phyloP scores from a whole-genome alignment of 305 asterid species.

The Coffea humblotiana region DNA sequence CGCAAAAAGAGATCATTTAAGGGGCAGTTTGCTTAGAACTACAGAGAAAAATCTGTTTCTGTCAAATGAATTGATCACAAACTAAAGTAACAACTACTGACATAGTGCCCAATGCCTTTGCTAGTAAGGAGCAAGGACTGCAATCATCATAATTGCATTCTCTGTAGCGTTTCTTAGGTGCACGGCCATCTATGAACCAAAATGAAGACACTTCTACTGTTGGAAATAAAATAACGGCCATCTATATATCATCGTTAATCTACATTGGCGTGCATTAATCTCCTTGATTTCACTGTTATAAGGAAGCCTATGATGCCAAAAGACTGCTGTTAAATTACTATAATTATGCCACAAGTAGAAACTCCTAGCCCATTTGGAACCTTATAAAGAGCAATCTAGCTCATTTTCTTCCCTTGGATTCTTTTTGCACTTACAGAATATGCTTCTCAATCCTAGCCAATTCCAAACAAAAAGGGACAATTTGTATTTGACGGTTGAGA shows the following conservation, averaged over 20 bases:
- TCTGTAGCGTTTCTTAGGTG: not conserved
- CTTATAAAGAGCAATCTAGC: not conserved
- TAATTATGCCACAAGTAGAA: not conserved
- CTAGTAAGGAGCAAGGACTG: no score
- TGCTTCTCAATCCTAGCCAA: not conserved
- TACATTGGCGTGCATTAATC: not conserved
- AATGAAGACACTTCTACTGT: not conserved
- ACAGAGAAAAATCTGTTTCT: not conserved
- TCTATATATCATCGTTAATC: not conserved
- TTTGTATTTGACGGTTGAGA: slow-evolving; percentile 13
- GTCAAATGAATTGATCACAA: no score
- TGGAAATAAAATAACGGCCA: not conserved
- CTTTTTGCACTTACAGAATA: slow-evolving; percentile 7
- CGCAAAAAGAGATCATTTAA: not conserved
- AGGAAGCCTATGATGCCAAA: not conserved
- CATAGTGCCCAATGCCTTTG: no score
- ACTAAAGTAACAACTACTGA: no score
- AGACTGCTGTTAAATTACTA: not conserved
- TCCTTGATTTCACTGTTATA: no score
- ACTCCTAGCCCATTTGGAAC: not conserved
- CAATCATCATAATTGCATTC: not conserved
- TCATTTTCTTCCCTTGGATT: not conserved
- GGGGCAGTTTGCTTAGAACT: not conserved
- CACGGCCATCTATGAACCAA: not conserved
- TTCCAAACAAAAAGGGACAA: slow-evolving; percentile 20